Base-by-base conservation (phyloP, 2,329 filamentous ascomycete species). In the Zalaria obscura region DNA sequence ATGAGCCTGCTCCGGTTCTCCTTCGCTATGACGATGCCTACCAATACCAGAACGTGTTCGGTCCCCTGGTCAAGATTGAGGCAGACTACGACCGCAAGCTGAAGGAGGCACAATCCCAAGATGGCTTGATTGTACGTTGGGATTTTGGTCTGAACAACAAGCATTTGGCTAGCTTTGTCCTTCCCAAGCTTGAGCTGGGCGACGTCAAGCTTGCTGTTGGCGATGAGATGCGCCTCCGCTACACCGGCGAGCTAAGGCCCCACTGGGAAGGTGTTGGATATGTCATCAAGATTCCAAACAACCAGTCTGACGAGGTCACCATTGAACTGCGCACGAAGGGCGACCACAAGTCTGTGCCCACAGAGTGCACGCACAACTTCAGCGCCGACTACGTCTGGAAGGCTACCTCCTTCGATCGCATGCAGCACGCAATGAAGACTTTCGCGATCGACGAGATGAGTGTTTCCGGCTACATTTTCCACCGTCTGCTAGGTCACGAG, bases 301-400 rank as follows among this genome's bases (percentile, higher is more conserved):
- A 96, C 63, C 87, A 94, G 66, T 95, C 88, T 9, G 91, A 98
- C 55, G 89, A 98, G 60, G 91, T 98, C 40, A 93, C 83, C 6
- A 82, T 98, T 49, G 91, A 98, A 61, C 67, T 98, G 57, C 83
- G 91, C 51, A 86, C 91, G 55, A 89, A 91, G 48, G 88, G 86
- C 47, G 93, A 93, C 58, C 88, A 96, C 66, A 96, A 96, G 63
- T 85, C 83, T 27, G 85, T 96, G 1, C 91, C 91, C 0, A 94
- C 86, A 0, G 89, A 98, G 55, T 91, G 89, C 62, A 94, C 89
- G 0, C 86, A 93, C 64, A 94, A 95, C 62, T 98, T 98, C 64
- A 94, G 87, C 10, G 91, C 89, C 50, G 91, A 98, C 60, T 98
- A 98, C 56, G 91, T 98, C 42, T 98, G 91, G 91, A 98, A 98